Percentiles rank a stretch among this genome's conserved stretches.
phyloP scores from a whole-genome alignment of 495 filamentous ascomycete genomes.

The Talaromyces borbonicus region DNA sequence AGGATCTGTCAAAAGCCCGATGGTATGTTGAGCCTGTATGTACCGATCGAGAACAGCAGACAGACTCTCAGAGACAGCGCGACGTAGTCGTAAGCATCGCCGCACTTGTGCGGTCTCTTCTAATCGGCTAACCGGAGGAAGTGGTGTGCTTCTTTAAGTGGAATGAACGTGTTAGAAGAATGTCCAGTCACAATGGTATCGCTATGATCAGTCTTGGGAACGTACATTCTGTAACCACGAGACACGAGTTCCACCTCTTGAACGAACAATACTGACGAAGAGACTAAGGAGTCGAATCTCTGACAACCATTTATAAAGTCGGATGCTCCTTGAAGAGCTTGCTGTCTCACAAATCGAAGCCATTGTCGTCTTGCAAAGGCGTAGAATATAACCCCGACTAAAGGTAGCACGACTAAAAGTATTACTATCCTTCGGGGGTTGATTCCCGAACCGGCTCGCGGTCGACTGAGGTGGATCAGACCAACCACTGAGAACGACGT shows the following conservation, averaged over 20 bases:
- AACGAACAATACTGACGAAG: constrained; percentile 73
- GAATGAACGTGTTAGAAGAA: constrained; percentile 2
- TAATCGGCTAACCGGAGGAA: constrained; percentile 74
- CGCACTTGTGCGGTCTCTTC: constrained; percentile 70
- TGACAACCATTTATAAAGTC: constrained; percentile 66
- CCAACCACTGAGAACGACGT: constrained; percentile 63
- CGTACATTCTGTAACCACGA: constrained; percentile 83
- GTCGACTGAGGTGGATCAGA: constrained; percentile 56
- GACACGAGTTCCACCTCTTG: constrained; percentile 96
- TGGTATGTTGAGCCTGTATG: constrained; percentile 50
- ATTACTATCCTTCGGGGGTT: constrained; percentile 43
- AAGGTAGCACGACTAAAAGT: constrained; percentile 45
- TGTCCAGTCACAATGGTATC: not conserved
- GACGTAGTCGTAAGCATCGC: constrained; percentile 69
- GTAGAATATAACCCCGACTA: constrained; percentile 50
- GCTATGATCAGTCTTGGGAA: not conserved
- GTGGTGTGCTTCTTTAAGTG: constrained; percentile 78
- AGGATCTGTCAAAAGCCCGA: constrained; percentile 65
- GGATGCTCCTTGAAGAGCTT: constrained; percentile 65
- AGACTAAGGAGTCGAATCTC: constrained; percentile 71
- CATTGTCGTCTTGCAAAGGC: constrained; percentile 72
- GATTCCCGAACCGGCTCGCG: constrained; percentile 23
- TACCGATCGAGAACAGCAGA: constrained; percentile 59
- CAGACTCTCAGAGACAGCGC: constrained; percentile 58
- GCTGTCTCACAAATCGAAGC: constrained; percentile 70